Conservation (phyloP, 306 rosid species). For the Quercus mongolica region DNA sequence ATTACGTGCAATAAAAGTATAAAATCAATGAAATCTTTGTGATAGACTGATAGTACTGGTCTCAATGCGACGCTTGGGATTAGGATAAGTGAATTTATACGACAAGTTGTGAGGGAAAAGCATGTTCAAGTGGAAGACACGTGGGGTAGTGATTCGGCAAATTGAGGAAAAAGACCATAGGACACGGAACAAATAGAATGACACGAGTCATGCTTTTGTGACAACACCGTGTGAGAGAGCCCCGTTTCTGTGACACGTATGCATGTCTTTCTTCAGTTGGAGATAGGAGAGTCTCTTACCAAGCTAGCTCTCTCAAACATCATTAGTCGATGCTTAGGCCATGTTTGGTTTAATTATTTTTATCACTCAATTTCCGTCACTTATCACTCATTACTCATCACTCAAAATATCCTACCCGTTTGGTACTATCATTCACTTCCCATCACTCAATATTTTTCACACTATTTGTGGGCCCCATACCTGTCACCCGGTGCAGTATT, state of each 20-base stretch:
- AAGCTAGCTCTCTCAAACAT: not conserved
- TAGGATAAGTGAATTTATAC: not conserved
- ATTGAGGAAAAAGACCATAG: not conserved
- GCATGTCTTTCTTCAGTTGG: not conserved
- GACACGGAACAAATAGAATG: conserved; percentile 9
- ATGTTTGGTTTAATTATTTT: too few species aligned
- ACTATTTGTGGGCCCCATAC: too few species aligned
- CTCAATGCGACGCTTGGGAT: not conserved
- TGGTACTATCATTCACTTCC: too few species aligned
- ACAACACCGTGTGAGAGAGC: not conserved
- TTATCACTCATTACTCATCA: too few species aligned
- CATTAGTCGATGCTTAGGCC: not conserved
- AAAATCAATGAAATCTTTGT: not conserved
- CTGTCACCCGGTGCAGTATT: too few species aligned
- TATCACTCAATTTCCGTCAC: too few species aligned
- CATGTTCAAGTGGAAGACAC: not conserved
- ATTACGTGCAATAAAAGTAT: too few species aligned
- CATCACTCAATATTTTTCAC: too few species aligned
- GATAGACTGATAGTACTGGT: too few species aligned
- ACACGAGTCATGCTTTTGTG: not conserved
- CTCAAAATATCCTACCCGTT: too few species aligned
- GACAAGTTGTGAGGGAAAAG: not conserved
- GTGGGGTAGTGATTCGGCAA: conserved; percentile 8
- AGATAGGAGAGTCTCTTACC: not conserved
- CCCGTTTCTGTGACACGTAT: not conserved